phyloP scores from a whole-genome alignment of 2,329 filamentous ascomycete species.

The Anisogramma anomala region DNA sequence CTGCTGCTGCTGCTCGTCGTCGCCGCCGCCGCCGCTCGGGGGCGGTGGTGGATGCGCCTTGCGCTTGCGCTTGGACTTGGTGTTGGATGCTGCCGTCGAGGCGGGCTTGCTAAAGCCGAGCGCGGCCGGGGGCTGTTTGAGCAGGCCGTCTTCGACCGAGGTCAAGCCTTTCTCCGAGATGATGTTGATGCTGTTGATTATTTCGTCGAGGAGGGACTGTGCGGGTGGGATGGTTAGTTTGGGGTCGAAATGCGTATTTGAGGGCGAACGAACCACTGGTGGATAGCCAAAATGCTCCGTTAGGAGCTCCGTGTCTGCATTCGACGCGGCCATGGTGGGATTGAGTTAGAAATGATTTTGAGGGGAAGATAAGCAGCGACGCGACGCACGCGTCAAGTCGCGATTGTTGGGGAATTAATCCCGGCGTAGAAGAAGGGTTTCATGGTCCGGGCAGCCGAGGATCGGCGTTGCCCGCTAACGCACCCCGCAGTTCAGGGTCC shows the following conservation, averaged over 20 bases:
- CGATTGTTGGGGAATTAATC: conserved; percentile 6
- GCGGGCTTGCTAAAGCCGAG: conserved; percentile 59
- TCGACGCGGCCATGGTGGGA: conserved; percentile 20
- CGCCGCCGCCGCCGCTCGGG: conserved; percentile 4
- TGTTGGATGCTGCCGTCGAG: conserved; percentile 13
- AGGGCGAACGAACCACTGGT: conserved; percentile 56
- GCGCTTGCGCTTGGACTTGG: conserved; percentile 20
- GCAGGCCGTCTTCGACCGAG: conserved; percentile 72
- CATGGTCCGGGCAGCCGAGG: neutral
- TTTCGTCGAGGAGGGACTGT: conserved; percentile 95
- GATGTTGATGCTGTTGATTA: conserved; percentile 93
- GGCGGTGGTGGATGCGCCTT: conserved; percentile 1
- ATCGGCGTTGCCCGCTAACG: neutral
- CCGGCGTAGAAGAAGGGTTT: too few relatives aligned
- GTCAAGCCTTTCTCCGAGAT: conserved; percentile 82
- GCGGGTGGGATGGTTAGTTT: conserved; percentile 11
- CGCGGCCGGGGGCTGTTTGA: conserved; percentile 58
- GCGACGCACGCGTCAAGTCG: conserved; percentile 9
- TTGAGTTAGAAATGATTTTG: neutral
- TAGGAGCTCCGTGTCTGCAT: conserved; percentile 54
- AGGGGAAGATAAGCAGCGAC: neutral
- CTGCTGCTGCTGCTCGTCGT: too few relatives aligned
- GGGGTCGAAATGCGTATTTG: conserved; percentile 8
- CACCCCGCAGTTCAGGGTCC: conserved; percentile 3
- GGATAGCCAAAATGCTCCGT: conserved; percentile 96